Percentiles rank a stretch among this genome's conserved stretches.
Evolutionary conservation across 2,329 filamentous ascomycete genomes (phyloP).

Genomic region (Fusarium brachygibbosum): DNA sequence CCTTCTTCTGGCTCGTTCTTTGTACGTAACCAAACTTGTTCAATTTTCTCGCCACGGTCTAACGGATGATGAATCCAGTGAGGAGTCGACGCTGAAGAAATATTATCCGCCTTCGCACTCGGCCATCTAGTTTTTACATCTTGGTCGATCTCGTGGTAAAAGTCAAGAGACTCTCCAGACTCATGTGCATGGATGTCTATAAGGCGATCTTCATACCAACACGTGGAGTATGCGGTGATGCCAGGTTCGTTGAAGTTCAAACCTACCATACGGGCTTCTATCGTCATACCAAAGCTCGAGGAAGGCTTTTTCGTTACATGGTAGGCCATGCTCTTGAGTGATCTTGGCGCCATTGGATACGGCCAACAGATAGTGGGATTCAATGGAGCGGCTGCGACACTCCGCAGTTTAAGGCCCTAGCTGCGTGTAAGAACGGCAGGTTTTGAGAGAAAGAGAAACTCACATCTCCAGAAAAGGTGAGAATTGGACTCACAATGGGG

Average conservation of each 20-base stretch:
- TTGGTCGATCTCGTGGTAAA: conserved; percentile 20
- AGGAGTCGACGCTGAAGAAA: neutral
- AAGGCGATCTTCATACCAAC: conserved; percentile 16
- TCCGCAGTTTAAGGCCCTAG: conserved; percentile 32
- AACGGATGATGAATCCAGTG: conserved; percentile 25
- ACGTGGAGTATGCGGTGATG: conserved; percentile 27
- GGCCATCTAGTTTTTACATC: neutral
- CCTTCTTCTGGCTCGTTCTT: neutral
- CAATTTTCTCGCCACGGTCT: conserved; percentile 10
- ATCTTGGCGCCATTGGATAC: conserved; percentile 9
- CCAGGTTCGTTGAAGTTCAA: conserved; percentile 21
- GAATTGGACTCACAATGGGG: neutral
- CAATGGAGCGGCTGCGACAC: conserved; percentile 2
- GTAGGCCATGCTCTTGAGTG: conserved; percentile 14
- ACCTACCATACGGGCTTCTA: conserved; percentile 18
- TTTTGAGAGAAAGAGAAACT: neutral
- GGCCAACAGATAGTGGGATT: conserved; percentile 18
- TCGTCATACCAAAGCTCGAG: neutral
- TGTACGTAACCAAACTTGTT: conserved; percentile 28
- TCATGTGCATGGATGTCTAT: conserved; percentile 18
- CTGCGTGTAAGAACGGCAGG: neutral
- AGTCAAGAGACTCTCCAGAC: conserved; percentile 7
- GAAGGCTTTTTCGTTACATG: neutral
- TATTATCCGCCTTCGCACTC: neutral
- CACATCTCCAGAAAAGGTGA: conserved; percentile 28